phyloP scores from a whole-genome alignment of 2,329 filamentous ascomycete genomes.

The Cladosporium sp. region DNA sequence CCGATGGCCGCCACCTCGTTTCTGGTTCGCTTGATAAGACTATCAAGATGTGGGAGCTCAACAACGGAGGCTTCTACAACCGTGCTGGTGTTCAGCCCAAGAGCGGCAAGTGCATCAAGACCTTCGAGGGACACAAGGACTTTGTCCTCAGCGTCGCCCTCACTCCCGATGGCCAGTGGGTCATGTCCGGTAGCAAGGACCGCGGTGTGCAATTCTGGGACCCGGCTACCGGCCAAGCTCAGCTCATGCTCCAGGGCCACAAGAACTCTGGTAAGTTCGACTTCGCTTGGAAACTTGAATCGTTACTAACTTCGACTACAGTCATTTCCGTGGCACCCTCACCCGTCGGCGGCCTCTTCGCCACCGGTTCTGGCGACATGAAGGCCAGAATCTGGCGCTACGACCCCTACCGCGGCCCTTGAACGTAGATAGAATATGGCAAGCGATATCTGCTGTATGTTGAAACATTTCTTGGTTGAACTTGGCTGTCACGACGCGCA shows the following conservation, averaged over 20 bases:
- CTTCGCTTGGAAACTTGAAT: not conserved
- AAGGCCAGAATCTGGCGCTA: constrained; percentile 97
- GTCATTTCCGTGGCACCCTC: constrained; percentile 97
- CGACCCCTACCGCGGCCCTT: constrained; percentile 25
- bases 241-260: constrained; percentile 98
- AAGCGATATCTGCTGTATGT: not conserved
- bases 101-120: constrained; percentile 90
- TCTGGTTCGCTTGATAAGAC: constrained; percentile 96
- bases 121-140: constrained; percentile 97
- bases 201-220: constrained; percentile 99
- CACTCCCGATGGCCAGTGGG: constrained; percentile 92
- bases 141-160: constrained; percentile 95
- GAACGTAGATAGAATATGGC: not conserved
- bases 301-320: constrained; percentile 32
- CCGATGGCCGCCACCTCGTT: constrained; percentile 88
- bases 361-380: constrained; percentile 96
- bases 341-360: constrained; percentile 83
- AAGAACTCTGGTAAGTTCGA: constrained; percentile 76
- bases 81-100: constrained; percentile 60
- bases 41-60: constrained; percentile 98
- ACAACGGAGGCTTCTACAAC: constrained; percentile 51
- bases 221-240: constrained; percentile 84
- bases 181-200: constrained; percentile 96
- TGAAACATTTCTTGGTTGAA: not conserved
- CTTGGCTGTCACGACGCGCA: not conserved